Evolutionary conservation across 2,329 filamentous ascomycete species (phyloP), one percentile per base, ranked within the genome.

Genomic region (Hypoxylon sp.): DNA sequence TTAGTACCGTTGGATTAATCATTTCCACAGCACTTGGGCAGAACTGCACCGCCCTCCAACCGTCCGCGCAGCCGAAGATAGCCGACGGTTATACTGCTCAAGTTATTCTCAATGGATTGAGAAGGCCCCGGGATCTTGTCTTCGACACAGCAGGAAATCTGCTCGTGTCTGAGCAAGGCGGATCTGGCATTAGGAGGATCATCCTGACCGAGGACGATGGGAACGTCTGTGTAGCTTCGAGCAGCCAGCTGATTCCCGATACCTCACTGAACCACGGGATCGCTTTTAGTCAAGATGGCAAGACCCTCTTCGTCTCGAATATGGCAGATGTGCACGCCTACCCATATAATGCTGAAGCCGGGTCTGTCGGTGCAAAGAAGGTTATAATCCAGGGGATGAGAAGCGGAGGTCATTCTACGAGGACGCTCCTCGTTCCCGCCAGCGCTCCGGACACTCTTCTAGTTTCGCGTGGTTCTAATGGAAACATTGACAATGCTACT

Each of bases 321-420:
- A 74, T 82, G 5, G 81, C 85, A 50, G 80, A 82, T n/a, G 88
- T 91, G 32, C 90, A 83, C 73, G 80, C 86, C 1, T 93, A 89
- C 87, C 75, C 81, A 27, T 94, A 94, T 74, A 83, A 91, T 74
- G 78, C 85, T n/a, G 73, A 76, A 2, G 77, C 81, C 7, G 81
- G 79, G 50, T 83, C 83, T 3, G 82, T 87, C 45, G 69, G 74
- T 46, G 69, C 74, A 55, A 83, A 81, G 52, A 81, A 81, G 63
- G 86, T 83, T 2, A 64, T 93, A 3, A 80, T 94, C 48, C 80
- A 80, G 37, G 87, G 87, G 69, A 92, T 93, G 89, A 81, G 72
- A 70, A 85, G 84, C 63, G 76, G 80, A 4, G 90, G 88, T 51
- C 90, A 93, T 71, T 85, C 81, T 5, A 90, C 90, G 0, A 84